Evolutionary conservation across 2,329 filamentous ascomycete species (phyloP).

Genomic region (Verticillium nubilum): DNA sequence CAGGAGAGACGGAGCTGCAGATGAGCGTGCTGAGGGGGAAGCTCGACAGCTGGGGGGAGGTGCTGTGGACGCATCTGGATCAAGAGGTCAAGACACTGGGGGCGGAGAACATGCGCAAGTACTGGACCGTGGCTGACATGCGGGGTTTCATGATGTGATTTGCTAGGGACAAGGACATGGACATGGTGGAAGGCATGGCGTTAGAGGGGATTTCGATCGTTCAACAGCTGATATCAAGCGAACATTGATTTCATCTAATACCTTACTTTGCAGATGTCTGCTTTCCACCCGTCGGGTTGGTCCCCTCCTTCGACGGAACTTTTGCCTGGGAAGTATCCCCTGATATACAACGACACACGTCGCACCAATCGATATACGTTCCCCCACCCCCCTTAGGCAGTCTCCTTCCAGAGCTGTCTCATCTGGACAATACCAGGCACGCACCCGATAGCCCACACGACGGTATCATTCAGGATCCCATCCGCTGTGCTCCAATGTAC

Average conservation of each 20-base stretch:
- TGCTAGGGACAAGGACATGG: too few relatives aligned
- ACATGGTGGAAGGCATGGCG: background rate
- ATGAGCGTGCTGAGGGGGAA: slow-evolving; percentile 57
- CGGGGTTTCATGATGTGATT: slow-evolving; percentile 62
- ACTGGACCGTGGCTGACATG: slow-evolving; percentile 76
- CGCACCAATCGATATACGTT: background rate
- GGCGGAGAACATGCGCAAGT: slow-evolving; percentile 82
- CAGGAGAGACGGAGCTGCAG: slow-evolving; percentile 56
- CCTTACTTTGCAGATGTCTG: background rate
- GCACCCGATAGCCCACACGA: slow-evolving; percentile 34
- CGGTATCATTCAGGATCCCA: slow-evolving; percentile 42
- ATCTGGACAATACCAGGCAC: slow-evolving; percentile 40
- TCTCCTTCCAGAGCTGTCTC: slow-evolving; percentile 37
- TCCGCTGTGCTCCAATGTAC: slow-evolving; percentile 74
- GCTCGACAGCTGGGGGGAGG: slow-evolving; percentile 72
- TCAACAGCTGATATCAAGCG: background rate
- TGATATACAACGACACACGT: background rate
- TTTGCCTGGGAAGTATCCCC: background rate
- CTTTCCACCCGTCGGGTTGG: background rate
- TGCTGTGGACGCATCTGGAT: slow-evolving; percentile 79
- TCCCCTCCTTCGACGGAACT: too few relatives aligned
- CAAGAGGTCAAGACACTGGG: slow-evolving; percentile 74
- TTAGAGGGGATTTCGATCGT: background rate
- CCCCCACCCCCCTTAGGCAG: slow-evolving; percentile 15
- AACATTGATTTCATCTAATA: background rate